Evolutionary conservation across 2,329 filamentous ascomycete genomes (phyloP).

Genomic region (Colletotrichum abscissum): DNA sequence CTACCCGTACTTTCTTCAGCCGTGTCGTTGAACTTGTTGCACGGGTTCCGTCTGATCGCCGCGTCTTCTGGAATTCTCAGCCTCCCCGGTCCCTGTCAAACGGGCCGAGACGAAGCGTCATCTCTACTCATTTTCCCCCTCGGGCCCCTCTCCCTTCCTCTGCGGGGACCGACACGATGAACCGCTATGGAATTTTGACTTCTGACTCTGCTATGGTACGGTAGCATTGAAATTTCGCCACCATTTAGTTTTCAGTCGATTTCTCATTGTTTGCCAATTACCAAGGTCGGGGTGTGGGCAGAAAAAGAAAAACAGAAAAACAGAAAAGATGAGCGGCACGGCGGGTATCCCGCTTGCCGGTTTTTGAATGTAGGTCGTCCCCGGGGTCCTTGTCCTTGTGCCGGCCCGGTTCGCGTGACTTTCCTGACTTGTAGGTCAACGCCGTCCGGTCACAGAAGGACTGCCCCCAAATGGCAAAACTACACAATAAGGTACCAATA

Average conservation of each 20-base stretch:
- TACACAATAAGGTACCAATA: not conserved
- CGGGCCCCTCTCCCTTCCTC: not conserved
- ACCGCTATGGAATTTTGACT: conserved; percentile 1
- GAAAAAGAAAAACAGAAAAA: not conserved
- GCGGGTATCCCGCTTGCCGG: not conserved
- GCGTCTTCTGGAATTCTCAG: not conserved
- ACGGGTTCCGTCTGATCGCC: conserved; percentile 16
- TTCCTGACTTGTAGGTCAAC: conserved; percentile 20
- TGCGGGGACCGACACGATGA: conserved; percentile 8
- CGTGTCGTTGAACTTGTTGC: not conserved
- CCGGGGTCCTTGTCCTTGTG: conserved; percentile 3
- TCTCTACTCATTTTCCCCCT: not conserved
- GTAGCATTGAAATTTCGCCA: not conserved
- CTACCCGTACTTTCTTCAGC: not conserved
- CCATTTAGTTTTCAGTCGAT: not conserved
- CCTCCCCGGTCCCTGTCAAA: conserved; percentile 27
- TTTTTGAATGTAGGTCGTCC: not conserved
- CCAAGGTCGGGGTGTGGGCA: not conserved
- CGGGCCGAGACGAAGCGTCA: conserved; percentile 29
- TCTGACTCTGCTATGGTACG: conserved; percentile 1
- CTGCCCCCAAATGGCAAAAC: not conserved
- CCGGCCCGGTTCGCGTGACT: conserved; percentile 1
- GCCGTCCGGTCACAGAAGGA: conserved; percentile 2
- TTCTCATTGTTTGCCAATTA: not conserved
- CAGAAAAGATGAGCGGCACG: not conserved